Evolutionary conservation across 164 flowering plant species (phyloP).

Genomic region (Tetracentron sinense): DNA sequence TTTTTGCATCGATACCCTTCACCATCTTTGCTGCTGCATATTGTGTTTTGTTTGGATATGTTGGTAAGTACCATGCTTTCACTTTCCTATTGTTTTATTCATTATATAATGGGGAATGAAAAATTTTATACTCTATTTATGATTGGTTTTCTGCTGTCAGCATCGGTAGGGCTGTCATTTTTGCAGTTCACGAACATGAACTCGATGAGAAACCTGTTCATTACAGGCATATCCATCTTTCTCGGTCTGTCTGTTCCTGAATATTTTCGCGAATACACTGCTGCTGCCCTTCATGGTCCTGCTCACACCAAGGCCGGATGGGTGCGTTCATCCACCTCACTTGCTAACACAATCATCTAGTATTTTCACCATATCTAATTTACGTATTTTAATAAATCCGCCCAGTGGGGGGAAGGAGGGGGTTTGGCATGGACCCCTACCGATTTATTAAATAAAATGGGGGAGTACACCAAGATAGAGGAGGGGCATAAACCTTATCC

Average conservation of each 20-base stretch:
- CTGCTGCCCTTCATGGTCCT: constrained; percentile 64
- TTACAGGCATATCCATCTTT: constrained; percentile 57
- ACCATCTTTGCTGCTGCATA: constrained; percentile 90
- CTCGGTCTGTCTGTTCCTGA: constrained; percentile 72
- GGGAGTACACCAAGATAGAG: too few relatives aligned
- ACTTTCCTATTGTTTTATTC: not conserved
- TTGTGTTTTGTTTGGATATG: constrained; percentile 93
- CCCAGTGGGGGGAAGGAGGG: not conserved
- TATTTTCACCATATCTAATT: not conserved
- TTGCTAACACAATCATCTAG: not conserved
- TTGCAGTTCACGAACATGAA: constrained; percentile 87
- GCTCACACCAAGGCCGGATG: constrained; percentile 71
- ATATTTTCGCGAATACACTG: constrained; percentile 63
- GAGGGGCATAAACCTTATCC: too few relatives aligned
- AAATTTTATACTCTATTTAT: too few relatives aligned
- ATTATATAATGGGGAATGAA: too few relatives aligned
- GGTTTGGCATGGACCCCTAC: too few relatives aligned
- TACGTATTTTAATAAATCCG: too few relatives aligned
- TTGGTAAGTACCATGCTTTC: constrained; percentile 48
- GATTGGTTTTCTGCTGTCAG: constrained; percentile 25
- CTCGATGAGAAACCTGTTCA: constrained; percentile 78
- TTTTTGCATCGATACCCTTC: constrained; percentile 99
- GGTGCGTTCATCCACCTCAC: constrained; percentile 35
- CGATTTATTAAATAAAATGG: too few relatives aligned
- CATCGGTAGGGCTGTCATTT: constrained; percentile 75